Evolutionary conservation across 2,329 filamentous ascomycete species (phyloP), one percentile per base, ranked within the genome.

Genomic region (Botrytis deweyae): DNA sequence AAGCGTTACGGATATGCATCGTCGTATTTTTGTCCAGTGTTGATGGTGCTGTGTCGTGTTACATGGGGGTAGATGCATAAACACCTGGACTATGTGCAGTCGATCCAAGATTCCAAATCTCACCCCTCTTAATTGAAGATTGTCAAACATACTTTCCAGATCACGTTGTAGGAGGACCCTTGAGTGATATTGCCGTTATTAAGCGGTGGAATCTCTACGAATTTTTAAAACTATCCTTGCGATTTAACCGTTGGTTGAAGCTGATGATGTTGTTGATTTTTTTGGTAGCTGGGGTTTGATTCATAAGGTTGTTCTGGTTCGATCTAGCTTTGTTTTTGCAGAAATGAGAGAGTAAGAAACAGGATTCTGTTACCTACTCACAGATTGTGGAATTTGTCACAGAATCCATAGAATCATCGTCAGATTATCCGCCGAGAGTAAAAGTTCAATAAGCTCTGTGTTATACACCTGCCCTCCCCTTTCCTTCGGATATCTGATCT

Each of bases 141-240:
- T 55, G 12, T 55, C 16, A 12, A 16, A 55, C 49, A 16, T 55
- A 16, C 25, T 14, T 7, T 55, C 12, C 12, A 55, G 16, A n/a
- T 55, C 12, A 55, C 25, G 16, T 55, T n/a, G 5, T 3, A 0
- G 5, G 25, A 55, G 25, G 0, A 7, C 12, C 10, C 12, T 55
- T 5, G 49, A 55, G 25, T 8, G 12, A n/a, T 55, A n/a, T 55
- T 55, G 49, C 2, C 12, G 12, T 16, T 55, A 2, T n/a, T 3
- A 3, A 52, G 49, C 12, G 12, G 25, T 52, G 2, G 12, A 14
- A 7, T 7, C 3, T 52, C 2, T 7, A 14, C 3, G 49, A 7
- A 7, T 5, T n/a, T 3, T 2, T 52, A 7, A 0, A 52, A 52
- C 9, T n/a, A 52, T 4, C 0, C 49, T 7, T n/a, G 25, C 0